These are phyloP conservation scores for Penicillium sp. DNA, from an alignment of 2,329 filamentous ascomycete genomes.

Conservation along the genomic window DNA sequence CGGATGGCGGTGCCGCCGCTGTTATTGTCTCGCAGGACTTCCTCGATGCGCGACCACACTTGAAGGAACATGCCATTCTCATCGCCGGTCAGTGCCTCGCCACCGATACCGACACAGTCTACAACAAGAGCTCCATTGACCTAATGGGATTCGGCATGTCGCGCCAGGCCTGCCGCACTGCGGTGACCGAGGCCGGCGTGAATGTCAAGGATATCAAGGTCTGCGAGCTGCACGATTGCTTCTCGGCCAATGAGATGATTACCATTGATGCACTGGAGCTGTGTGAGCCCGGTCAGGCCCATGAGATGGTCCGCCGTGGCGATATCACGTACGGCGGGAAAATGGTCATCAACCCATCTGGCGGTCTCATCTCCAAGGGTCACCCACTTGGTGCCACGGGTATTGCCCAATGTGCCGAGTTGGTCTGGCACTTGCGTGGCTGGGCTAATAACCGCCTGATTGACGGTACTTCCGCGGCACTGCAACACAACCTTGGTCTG, in stretches of 20 bases:
- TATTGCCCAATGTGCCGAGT: constrained; percentile 91
- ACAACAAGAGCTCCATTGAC: constrained; percentile 78
- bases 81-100: constrained; percentile 84
- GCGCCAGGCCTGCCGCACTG: constrained; percentile 64
- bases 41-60: constrained; percentile 77
- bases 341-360: constrained; percentile 86
- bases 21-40: constrained; percentile 87
- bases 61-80: constrained; percentile 77
- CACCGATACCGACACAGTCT: constrained; percentile 79
- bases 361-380: constrained; percentile 92
- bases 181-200: constrained; percentile 68
- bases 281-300: constrained; percentile 74
- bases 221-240: constrained; percentile 94
- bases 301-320: constrained; percentile 81
- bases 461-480: constrained; percentile 64
- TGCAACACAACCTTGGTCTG: constrained; percentile 92
- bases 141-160: constrained; percentile 88
- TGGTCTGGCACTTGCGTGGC: constrained; percentile 91
- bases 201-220: constrained; percentile 69
- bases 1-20: constrained; percentile 84
- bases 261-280: constrained; percentile 84
- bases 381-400: constrained; percentile 92
- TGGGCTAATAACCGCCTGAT: constrained; percentile 90
- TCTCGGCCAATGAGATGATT: constrained; percentile 92
- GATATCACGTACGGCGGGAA: constrained; percentile 88